These are phyloP conservation scores for Erodium texanum DNA, from an alignment of 441 rosid genomes.

Conservation along the genomic window DNA sequence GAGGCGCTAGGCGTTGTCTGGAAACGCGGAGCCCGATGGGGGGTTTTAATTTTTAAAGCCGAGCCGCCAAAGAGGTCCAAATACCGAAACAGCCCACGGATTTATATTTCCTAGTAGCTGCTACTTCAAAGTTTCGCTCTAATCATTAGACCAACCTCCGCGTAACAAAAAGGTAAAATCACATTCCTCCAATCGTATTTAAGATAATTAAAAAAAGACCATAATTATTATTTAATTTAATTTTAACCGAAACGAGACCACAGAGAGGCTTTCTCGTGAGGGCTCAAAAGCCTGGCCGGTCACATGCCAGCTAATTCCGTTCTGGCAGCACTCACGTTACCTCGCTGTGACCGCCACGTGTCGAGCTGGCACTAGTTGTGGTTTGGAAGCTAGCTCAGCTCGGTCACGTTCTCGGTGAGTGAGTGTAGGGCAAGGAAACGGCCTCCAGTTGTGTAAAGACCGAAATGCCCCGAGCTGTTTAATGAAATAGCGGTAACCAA, in stretches of 20 bases:
- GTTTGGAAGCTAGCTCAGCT: not conserved
- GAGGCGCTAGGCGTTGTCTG: not conserved
- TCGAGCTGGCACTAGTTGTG: not conserved
- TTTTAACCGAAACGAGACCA: no score
- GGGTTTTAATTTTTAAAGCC: not conserved
- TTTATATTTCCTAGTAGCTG: not conserved
- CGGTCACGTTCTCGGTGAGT: slow-evolving; percentile 1
- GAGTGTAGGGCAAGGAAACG: not conserved
- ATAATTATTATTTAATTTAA: no score
- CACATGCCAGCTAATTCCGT: slow-evolving; percentile 26
- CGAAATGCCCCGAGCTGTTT: slow-evolving; percentile 18
- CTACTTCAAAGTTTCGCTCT: slow-evolving; percentile 28
- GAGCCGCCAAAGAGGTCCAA: not conserved
- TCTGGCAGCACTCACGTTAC: slow-evolving; percentile 18
- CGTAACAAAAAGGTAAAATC: slow-evolving; percentile 19
- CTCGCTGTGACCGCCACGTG: slow-evolving; percentile 3
- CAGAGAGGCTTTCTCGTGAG: slow-evolving; percentile 11
- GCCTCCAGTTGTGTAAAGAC: no score
- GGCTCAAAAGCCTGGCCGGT: not conserved
- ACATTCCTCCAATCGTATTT: not conserved
- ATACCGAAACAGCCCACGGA: slow-evolving; percentile 1
- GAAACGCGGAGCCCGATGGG: not conserved
- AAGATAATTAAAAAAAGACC: not conserved
- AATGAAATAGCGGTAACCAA: slow-evolving; percentile 19
- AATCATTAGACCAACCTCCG: slow-evolving; percentile 47